Evolutionary conservation across 2,329 filamentous ascomycete genomes (phyloP), one percentile per base, ranked within the genome.

Genomic region (Parascedosporium putredinis): DNA sequence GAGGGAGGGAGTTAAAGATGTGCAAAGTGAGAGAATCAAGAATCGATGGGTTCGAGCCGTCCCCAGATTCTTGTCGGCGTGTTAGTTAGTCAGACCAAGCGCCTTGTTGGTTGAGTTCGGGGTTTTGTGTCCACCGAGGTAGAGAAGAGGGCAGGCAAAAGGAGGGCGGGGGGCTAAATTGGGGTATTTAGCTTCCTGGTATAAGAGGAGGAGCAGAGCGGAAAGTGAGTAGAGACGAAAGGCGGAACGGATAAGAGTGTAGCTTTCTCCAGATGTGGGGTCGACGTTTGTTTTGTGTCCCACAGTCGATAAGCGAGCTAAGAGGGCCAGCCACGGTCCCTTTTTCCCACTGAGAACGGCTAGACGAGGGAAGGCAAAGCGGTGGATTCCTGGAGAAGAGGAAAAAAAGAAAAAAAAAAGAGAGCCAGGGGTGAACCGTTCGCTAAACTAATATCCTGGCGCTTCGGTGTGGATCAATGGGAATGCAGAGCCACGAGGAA

Each of bases 301-400:
- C 36, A 40, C 36, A 40, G 18, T 40, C 36, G 16, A 40, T 40
- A 40, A 40, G 36, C 36, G 36, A 40, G 36, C 36, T 40, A 40
- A 40, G 22, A 20, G 27, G 27, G 36, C 22, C 36, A 18, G 18
- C 18, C 36, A 18, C n/a, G 18, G 36, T 40, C 36, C n/a, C n/a
- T n/a, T n/a, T n/a, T 40, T 40, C 36, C 36, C 36, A 40, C 36
- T 40, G 36, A 20, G n/a, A 20, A 40, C 18, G 36, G 36, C 36
- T 40, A 23, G 36, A 40, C 36, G 36, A 40, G 36, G 36, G 36
- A 10, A 9, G 12, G 36, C n/a, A 9, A 9, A 20, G 10, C n/a
- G 22, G 36, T 18, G 10, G n/a, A n/a, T n/a, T n/a, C n/a, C n/a
- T n/a, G n/a, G n/a, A n/a, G 36, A 40, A 12, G 27, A 31, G 27